Conservation (phyloP, 257 asterid species). For the Fraxinus quadrangulata region DNA sequence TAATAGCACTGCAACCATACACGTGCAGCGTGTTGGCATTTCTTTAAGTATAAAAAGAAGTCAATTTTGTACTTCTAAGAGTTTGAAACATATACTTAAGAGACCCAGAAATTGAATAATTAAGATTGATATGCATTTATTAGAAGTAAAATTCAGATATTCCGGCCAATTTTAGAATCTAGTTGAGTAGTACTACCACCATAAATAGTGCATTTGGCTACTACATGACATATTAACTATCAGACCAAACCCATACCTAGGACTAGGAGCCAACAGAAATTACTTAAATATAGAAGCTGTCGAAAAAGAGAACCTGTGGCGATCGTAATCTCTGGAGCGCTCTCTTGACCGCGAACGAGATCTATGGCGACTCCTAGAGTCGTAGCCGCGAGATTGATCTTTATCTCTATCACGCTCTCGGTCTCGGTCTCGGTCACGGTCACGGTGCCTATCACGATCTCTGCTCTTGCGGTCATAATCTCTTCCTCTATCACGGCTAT, state of each 20-base stretch:
- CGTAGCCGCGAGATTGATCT: slow-evolving; percentile 65
- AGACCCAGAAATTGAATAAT: neutral
- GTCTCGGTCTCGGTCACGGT: slow-evolving; percentile 47
- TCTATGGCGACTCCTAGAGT: slow-evolving; percentile 75
- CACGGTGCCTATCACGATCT: slow-evolving; percentile 59
- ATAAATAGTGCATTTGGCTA: neutral
- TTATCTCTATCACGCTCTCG: slow-evolving; percentile 75
- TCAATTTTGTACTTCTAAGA: neutral
- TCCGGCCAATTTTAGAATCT: neutral
- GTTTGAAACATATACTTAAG: neutral
- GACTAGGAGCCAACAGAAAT: neutral
- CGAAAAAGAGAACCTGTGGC: slow-evolving; percentile 58
- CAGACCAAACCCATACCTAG: neutral
- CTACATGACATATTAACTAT: neutral
- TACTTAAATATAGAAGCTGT: neutral
- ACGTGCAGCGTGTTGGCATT: neutral
- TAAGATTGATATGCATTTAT: neutral
- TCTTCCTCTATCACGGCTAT: slow-evolving; percentile 59
- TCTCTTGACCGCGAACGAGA: slow-evolving; percentile 89
- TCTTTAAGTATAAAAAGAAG: neutral
- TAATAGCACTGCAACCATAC: neutral
- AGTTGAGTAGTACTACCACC: neutral
- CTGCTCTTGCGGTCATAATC: slow-evolving; percentile 68
- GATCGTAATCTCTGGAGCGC: slow-evolving; percentile 88
- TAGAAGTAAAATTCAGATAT: neutral